These are phyloP conservation scores for Ophiostoma sp. DNA, from an alignment of 2,329 filamentous ascomycete species.

Conservation along the genomic window DNA sequence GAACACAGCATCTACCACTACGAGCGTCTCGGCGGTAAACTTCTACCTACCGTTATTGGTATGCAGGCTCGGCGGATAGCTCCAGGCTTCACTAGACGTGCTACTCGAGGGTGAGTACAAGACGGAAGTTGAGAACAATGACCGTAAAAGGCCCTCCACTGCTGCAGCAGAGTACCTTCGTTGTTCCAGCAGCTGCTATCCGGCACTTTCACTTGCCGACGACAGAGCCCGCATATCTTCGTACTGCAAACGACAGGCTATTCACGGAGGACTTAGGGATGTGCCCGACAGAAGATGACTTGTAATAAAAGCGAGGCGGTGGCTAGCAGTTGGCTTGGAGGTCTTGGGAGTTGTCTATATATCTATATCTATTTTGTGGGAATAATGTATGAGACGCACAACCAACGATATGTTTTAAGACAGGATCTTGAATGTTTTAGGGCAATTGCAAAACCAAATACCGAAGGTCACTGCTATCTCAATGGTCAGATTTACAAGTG, in stretches of 20 bases:
- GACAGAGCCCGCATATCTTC: not conserved
- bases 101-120: conserved; percentile 9
- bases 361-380: not conserved
- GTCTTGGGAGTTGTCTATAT: no score
- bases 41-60: not conserved
- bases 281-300: not conserved
- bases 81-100: not conserved
- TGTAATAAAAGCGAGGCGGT: not conserved
- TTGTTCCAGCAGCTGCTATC: not conserved
- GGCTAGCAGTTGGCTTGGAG: no score
- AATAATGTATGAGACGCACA: no score
- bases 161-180: not conserved
- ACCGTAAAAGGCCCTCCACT: not conserved
- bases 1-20: not conserved
- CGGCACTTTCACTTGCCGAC: not conserved
- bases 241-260: not conserved
- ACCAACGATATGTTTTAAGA: no score
- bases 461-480: no score
- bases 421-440: no score
- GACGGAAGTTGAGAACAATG: not conserved
- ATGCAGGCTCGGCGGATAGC: not conserved
- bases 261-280: not conserved
- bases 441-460: no score
- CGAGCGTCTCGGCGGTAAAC: not conserved
- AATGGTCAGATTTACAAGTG: not conserved